Base-by-base conservation (phyloP, 202 grass and related monocot species). In the Tripidium arundinaceum region DNA sequence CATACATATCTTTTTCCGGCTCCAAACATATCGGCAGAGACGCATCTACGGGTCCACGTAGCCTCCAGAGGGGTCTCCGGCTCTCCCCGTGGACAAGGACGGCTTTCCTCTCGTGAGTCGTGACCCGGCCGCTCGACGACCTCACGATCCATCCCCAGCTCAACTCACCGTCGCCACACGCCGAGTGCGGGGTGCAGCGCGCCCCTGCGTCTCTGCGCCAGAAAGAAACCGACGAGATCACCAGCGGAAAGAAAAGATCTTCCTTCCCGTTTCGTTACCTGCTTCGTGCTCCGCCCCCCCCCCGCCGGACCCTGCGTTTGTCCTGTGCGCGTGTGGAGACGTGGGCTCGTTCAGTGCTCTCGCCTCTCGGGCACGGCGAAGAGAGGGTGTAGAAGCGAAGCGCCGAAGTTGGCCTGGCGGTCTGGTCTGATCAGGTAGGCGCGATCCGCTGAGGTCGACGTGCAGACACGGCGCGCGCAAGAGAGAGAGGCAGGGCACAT, bases 81-180 rank as follows among this genome's bases (percentile, higher is more conserved):
- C 27, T 16, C 28, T 54, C 31, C 11, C 13, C 62, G n/a, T 10
- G 43, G 80, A 68, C 52, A 52, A 11, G 29, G 72, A 85, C 46
- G 15, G 22, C 9, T 70, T 26, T 4, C 50, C 19, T 55, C 7
- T 55, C 50, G 50, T 22, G 19, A 54, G 49, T 34, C 3, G 19
- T 39, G 42, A 87, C 70, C 22, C 72, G 76, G 83, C 83, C 77
- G n/a, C 71, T 26, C 67, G 63, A 45, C 49, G 39, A 7, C 80
- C 74, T 65, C 79, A 57, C 64, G 21, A 52, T 21, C 0, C 42
- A 7, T 7, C 37, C 49, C n/a, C 29, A 19, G 0, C 37, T 16
- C 28, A 82, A 57, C 79, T 60, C 74, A 15, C 58, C 79, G 7
- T 21, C 47, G 13, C 75, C 86, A 65, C 74, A 87, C 11, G 61